Base-by-base conservation (phyloP, 345 rosid species). In the Moringa oleifera region DNA sequence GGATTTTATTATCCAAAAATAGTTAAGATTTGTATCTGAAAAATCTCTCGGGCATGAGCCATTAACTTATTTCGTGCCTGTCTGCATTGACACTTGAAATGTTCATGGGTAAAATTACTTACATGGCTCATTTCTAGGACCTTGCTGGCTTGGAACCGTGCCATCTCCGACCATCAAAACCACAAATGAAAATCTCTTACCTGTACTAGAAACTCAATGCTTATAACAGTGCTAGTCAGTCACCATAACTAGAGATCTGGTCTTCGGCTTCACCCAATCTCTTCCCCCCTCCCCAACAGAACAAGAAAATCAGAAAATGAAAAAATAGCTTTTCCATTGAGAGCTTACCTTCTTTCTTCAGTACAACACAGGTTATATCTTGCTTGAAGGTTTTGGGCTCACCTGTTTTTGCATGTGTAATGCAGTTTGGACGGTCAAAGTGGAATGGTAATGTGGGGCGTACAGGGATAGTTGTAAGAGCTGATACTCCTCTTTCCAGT, bases 371-470 rank as follows among this genome's bases (percentile, higher is more conserved):
- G 13, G 12, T 41, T 41, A 15, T 15, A 41, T 9, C 12, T 41
- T 41, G 2, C 47, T 15, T 1, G 6, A 15, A 11, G 37, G 20
- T 59, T 57, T 3, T 23, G 23, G 23, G 22, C 67, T 63, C 36
- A 68, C 9, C 37, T 4, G 37, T 33, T 20, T 20, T 24, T 50
- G 7, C 23, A 20, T 51, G 16, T 15, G 18, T 12, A 51, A 22
- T 71, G 87, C 89, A 93, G 98, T 53, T 78, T 75, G 97, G 98
- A 33, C 75, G 97, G 73, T 93, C 98, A 5, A 93, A 90, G 77
- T 90, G 98, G 96, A 90, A 93, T 55, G 92, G 96, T 17, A 86
- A 86, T 75, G 71, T 77, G 2, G 98, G 97, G 62, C 83, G 83
- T 71, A 85, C 91, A 3, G 97, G 98, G 57, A 36, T 93, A n/a